A percentile compares a stretch with the other conserved stretches of the same genome.
These are phyloP conservation scores for Geoglossum cookeanum DNA, from an alignment of 2,329 filamentous ascomycete species.

Conservation along the genomic window DNA sequence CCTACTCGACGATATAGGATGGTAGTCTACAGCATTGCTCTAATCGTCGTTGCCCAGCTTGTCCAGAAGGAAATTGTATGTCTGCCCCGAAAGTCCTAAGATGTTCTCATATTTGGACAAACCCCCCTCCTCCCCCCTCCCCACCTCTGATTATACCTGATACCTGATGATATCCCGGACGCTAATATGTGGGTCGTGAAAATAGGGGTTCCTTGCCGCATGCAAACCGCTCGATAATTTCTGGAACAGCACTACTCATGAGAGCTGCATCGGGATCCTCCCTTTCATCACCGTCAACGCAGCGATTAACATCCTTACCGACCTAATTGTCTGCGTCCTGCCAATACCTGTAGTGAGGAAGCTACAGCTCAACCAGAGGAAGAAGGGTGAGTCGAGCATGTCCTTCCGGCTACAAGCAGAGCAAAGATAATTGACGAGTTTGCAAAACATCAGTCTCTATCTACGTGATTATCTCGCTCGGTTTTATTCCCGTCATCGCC, in stretches of 20 bases:
- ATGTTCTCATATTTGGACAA: neutral
- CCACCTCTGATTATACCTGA: neutral
- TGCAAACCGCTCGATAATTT: slow-evolving; percentile 6
- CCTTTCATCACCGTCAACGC: slow-evolving; percentile 9
- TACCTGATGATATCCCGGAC: neutral
- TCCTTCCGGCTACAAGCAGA: no score
- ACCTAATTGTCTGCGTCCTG: slow-evolving; percentile 15
- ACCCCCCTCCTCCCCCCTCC: neutral
- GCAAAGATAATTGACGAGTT: neutral
- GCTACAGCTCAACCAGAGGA: slow-evolving; percentile 6
- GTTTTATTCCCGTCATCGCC: slow-evolving; percentile 6
- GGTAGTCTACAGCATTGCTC: slow-evolving; percentile 6
- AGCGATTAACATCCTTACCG: slow-evolving; percentile 14
- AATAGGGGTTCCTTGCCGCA: slow-evolving; percentile 5
- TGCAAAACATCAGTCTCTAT: neutral
- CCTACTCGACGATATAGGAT: slow-evolving; percentile 5
- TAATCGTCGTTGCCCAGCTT: slow-evolving; percentile 1
- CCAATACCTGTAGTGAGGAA: slow-evolving; percentile 14
- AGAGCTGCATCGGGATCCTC: slow-evolving; percentile 6
- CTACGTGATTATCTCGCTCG: slow-evolving; percentile 6
- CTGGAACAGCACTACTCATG: slow-evolving; percentile 5
- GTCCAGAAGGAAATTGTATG: slow-evolving; percentile 4
- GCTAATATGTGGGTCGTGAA: neutral
- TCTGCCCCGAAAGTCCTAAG: neutral
- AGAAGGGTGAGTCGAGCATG: neutral